Evolutionary conservation across 768 basidiomycete species (phyloP).

Genomic region (Leccinum variicolor): DNA sequence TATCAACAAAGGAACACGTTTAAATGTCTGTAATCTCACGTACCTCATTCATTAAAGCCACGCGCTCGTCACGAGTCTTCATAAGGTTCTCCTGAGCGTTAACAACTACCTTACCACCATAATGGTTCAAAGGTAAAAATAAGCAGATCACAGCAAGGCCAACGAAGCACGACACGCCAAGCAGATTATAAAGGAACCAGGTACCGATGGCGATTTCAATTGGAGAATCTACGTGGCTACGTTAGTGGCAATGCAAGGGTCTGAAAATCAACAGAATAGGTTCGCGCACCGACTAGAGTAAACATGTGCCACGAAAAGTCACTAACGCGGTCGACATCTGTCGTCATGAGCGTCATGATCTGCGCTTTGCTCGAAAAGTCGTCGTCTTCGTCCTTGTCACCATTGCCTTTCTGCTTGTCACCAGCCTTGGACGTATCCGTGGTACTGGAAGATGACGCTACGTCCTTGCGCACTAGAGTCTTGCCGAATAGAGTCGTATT

Average conservation of each 20-base stretch:
- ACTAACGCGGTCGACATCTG: conserved; percentile 86
- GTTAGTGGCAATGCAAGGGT: not conserved
- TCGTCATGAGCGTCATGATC: conserved; percentile 96
- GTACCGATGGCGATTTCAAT: conserved; percentile 76
- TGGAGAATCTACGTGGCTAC: conserved; percentile 53
- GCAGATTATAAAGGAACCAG: conserved; percentile 70
- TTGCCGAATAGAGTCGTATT: conserved; percentile 86
- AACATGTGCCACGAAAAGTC: conserved; percentile 82
- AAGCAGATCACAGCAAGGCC: conserved; percentile 75
- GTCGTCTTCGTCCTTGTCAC: conserved; percentile 37
- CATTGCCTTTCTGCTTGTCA: conserved; percentile 13
- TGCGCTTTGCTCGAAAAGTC: conserved; percentile 69
- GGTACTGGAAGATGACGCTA: conserved; percentile 58
- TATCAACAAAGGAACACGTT: not conserved
- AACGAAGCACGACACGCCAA: conserved; percentile 75
- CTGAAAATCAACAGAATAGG: not conserved
- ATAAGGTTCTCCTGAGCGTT: conserved; percentile 80
- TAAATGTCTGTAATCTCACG: conserved; percentile 3
- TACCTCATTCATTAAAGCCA: conserved; percentile 86
- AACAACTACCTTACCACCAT: conserved; percentile 76
- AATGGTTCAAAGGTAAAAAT: conserved; percentile 78
- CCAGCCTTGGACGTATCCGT: conserved; percentile 23
- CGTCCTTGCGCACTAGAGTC: conserved; percentile 81
- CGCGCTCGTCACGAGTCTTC: conserved; percentile 90
- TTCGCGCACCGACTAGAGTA: conserved; percentile 61